Evolutionary conservation across 164 flowering plant genomes (phyloP).

Genomic region (Tinospora cordifolia): DNA sequence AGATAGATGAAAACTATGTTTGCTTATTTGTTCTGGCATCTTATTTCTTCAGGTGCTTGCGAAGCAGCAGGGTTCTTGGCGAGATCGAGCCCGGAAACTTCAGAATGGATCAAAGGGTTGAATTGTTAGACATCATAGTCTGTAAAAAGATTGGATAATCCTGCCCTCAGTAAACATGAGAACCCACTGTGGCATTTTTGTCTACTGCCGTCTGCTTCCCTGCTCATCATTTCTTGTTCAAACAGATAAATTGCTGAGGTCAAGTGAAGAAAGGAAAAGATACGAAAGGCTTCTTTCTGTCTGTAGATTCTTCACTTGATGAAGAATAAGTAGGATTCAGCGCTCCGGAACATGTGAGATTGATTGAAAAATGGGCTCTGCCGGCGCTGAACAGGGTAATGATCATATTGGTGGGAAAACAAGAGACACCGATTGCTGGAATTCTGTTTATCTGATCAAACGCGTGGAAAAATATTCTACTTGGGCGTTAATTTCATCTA

Average conservation of each 20-base stretch:
- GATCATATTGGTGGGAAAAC: not conserved
- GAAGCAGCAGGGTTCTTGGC: conserved; percentile 91
- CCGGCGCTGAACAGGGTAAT: not conserved
- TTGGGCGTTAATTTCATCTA: not conserved
- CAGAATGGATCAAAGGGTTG: conserved; percentile 11
- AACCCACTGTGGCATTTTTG: not conserved
- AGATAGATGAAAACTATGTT: not conserved
- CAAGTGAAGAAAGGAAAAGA: not conserved
- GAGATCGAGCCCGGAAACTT: conserved; percentile 65
- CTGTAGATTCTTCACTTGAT: not conserved
- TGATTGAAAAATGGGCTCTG: not conserved
- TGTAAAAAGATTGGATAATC: not conserved
- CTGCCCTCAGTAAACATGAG: not conserved
- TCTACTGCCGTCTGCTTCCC: not conserved
- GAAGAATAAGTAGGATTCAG: not conserved
- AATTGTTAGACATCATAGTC: not conserved
- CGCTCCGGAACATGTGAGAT: not conserved
- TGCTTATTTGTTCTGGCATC: too few relatives aligned
- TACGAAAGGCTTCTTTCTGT: not conserved
- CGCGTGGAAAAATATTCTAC: not conserved
- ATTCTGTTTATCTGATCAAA: not conserved
- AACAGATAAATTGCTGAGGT: not conserved
- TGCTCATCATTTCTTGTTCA: not conserved
- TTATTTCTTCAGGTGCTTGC: conserved; percentile 49
- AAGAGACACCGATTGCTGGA: not conserved